Percentiles rank a stretch among this genome's conserved stretches.
phyloP scores from a whole-genome alignment of 768 basidiomycete species.

The Psilocybe sp. region DNA sequence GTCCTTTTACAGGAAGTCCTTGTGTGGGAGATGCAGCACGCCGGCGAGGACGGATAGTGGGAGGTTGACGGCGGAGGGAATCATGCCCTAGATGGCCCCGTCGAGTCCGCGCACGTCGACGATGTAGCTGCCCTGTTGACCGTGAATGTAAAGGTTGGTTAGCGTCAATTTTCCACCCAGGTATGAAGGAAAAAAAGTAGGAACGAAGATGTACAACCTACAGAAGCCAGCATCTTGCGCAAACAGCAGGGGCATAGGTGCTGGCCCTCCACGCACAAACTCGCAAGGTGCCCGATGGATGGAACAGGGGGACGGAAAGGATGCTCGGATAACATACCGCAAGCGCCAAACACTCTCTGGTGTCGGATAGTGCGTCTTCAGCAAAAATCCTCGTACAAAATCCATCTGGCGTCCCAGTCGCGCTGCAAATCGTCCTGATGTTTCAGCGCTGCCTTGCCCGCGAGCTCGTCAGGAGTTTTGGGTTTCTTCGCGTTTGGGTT shows the following conservation, averaged over 20 bases:
- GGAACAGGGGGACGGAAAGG: no score
- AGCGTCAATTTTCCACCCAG: no score
- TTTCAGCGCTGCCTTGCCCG: slow-evolving; percentile 21
- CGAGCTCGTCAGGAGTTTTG: slow-evolving; percentile 27
- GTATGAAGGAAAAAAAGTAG: no score
- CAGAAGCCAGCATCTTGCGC: no score
- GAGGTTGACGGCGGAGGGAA: slow-evolving; percentile 88
- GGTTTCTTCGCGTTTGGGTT: slow-evolving; percentile 31
- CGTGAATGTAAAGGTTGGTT: not conserved
- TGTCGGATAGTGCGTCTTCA: slow-evolving; percentile 73
- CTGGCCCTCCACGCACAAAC: no score
- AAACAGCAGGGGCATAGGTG: no score
- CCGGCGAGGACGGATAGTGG: slow-evolving; percentile 77
- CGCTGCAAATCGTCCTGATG: slow-evolving; percentile 43
- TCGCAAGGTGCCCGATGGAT: no score
- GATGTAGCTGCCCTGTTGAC: slow-evolving; percentile 59
- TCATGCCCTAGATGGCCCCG: slow-evolving; percentile 88
- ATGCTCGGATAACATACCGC: not conserved
- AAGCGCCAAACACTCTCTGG: slow-evolving; percentile 36
- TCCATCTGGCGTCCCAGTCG: slow-evolving; percentile 74
- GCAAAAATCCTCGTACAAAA: slow-evolving; percentile 84
- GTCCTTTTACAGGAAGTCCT: slow-evolving; percentile 57
- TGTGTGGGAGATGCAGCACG: slow-evolving; percentile 55
- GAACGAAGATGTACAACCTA: no score
- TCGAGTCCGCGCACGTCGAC: slow-evolving; percentile 93